phyloP scores from a whole-genome alignment of 116 monocot genomes.

The Papilionanthe hybrid region DNA sequence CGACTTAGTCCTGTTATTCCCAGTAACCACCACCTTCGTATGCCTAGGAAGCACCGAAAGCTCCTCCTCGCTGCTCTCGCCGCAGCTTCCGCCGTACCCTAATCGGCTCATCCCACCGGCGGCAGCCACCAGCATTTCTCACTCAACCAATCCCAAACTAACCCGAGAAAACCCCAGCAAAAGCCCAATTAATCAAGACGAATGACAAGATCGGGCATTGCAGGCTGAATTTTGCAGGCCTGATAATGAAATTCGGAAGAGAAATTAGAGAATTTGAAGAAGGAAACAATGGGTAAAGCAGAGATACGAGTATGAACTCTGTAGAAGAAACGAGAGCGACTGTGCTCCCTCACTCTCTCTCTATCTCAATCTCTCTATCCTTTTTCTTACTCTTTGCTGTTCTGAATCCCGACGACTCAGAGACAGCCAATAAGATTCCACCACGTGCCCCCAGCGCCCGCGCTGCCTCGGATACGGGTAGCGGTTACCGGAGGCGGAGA shows the following conservation, averaged over 20 bases:
- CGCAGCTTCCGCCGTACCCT: slow-evolving; percentile 26
- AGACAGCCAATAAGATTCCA: background rate
- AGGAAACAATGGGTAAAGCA: background rate
- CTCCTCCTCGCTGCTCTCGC: slow-evolving; percentile 79
- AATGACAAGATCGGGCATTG: slow-evolving; percentile 14
- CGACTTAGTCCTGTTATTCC: slow-evolving; percentile 80
- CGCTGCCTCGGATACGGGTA: slow-evolving; percentile 14
- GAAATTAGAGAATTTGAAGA: background rate
- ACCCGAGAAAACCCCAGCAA: background rate
- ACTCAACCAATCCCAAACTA: background rate
- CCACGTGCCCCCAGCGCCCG: slow-evolving; percentile 11
- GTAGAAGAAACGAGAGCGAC: slow-evolving; percentile 10
- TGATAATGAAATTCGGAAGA: background rate
- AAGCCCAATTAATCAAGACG: background rate
- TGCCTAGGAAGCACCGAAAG: slow-evolving; percentile 77
- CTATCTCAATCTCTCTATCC: slow-evolving; percentile 1
- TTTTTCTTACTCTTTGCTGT: slow-evolving; percentile 14
- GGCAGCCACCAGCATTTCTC: slow-evolving; percentile 33
- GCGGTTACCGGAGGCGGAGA: slow-evolving; percentile 12
- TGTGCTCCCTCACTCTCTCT: slow-evolving; percentile 9
- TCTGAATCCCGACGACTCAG: slow-evolving; percentile 33
- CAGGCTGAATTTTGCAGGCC: background rate
- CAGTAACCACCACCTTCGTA: slow-evolving; percentile 81
- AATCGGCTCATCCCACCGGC: slow-evolving; percentile 29
- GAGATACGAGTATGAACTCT: background rate